A percentile compares a stretch with the other conserved stretches of the same genome.
Evolutionary conservation across 2,329 filamentous ascomycete species (phyloP).

Genomic region (Herpotrichia juniperi): DNA sequence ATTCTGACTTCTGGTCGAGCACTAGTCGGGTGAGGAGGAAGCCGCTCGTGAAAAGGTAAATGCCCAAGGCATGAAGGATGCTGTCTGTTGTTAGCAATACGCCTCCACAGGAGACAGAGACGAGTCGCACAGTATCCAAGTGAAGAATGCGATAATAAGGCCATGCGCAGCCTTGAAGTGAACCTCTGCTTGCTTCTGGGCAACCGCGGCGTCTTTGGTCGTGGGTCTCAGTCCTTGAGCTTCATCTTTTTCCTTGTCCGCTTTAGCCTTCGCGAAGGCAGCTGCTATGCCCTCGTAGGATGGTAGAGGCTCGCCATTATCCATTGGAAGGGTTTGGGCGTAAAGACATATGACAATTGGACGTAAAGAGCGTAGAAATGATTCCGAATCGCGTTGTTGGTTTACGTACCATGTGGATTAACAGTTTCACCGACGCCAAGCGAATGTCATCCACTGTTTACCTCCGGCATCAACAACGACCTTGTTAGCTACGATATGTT

Average conservation of each 20-base stretch:
- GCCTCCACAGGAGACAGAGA: background rate
- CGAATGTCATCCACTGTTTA: background rate
- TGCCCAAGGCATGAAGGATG: slow-evolving; percentile 76
- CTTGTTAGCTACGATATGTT: too few relatives aligned
- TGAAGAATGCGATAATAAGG: slow-evolving; percentile 68
- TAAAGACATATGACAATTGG: slow-evolving; percentile 11
- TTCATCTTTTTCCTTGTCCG: slow-evolving; percentile 39
- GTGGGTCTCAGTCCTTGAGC: slow-evolving; percentile 33
- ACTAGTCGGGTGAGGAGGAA: slow-evolving; percentile 90
- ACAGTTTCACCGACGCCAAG: slow-evolving; percentile 28
- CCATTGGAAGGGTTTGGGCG: slow-evolving; percentile 35
- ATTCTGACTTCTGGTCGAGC: slow-evolving; percentile 77
- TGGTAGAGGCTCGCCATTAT: slow-evolving; percentile 43
- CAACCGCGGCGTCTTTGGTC: slow-evolving; percentile 32
- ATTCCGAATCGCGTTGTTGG: slow-evolving; percentile 9
- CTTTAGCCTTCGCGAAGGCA: slow-evolving; percentile 42
- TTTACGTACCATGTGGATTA: slow-evolving; percentile 12
- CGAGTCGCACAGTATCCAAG: slow-evolving; percentile 64
- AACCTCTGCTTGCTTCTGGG: slow-evolving; percentile 51
- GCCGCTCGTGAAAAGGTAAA: slow-evolving; percentile 92
- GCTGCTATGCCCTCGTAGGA: slow-evolving; percentile 46
- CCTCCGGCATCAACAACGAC: too few relatives aligned
- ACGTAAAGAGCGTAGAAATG: slow-evolving; percentile 14
- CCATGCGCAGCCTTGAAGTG: slow-evolving; percentile 61
- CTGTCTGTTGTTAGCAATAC: slow-evolving; percentile 42